These are phyloP conservation scores for Dissophora ornata DNA, from an alignment of 192 early-diverging fungal genomes.

Conservation along the genomic window DNA sequence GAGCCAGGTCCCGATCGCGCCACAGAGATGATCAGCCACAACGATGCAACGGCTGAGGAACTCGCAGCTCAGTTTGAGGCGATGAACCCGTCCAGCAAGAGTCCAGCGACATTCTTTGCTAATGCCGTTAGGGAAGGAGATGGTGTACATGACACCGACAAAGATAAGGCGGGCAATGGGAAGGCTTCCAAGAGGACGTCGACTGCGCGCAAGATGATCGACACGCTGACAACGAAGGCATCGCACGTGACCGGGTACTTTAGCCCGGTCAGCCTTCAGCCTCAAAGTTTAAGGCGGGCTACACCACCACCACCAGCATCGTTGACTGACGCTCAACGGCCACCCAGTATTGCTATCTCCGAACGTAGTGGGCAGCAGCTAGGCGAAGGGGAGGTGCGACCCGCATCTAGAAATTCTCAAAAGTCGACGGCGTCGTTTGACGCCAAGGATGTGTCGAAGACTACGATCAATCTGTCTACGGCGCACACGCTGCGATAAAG, in stretches of 20 bases:
- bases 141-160: not conserved
- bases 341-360: not conserved
- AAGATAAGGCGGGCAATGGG: not conserved
- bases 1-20: slow-evolving; percentile 41
- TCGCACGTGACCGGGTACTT: slow-evolving; percentile 51
- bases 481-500: slow-evolving; percentile 14
- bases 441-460: not conserved
- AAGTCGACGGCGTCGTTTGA: slow-evolving; percentile 12
- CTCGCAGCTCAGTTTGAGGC: slow-evolving; percentile 36
- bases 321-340: not conserved
- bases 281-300: not conserved
- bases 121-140: slow-evolving; percentile 23
- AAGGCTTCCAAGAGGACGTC: slow-evolving; percentile 29
- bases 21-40: slow-evolving; percentile 7
- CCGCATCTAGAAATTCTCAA: slow-evolving; percentile 10
- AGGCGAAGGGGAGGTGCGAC: not conserved
- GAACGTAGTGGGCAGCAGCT: too few relatives aligned
- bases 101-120: slow-evolving; percentile 12
- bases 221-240: slow-evolving; percentile 36
- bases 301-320: not conserved
- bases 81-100: slow-evolving; percentile 16
- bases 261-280: slow-evolving; percentile 16
- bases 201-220: slow-evolving; percentile 42
- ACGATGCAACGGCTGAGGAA: slow-evolving; percentile 21
- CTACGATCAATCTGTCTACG: not conserved